Evolutionary conservation across 75 land plant genomes (phyloP), one percentile per base, ranked within the genome.

Genomic region (Selaginella moellendorffii): DNA sequence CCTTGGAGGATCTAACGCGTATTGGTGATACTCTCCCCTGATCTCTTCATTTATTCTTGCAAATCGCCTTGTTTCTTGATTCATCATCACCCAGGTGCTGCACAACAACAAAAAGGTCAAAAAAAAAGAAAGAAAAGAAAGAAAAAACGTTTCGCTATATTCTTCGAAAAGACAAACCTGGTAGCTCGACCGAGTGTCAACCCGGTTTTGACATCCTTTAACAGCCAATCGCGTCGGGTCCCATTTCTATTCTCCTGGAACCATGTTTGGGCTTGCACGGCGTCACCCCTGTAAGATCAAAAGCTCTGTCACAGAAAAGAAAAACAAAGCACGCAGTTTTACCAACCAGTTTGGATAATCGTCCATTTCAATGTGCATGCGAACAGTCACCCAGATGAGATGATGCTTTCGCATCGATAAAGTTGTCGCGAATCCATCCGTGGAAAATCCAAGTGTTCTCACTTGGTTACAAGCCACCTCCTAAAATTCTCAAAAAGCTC

Each of bases 31-130:
- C 65, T 87, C 97, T 26, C 73, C 81, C 14, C 85, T 71, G 18
- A 91, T 77, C 30, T 91, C 97, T 64, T 83, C 88, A 54, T 71
- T 80, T 53, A 87, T 85, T 75, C 84, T 80, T 62, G 82, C 80
- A 59, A 91, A 79, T 5, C 85, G 77, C 66, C 97, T 80, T 0
- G 93, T 87, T 46, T 85, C 82, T 61, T 80, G 76, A 72, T 91
- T 84, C 97, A 91, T 91, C 97, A 91, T 90, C 69, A 91, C 97
- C 97, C 97, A 91, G 53, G 84, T 87, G 72, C 97, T 91, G 82
- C 64, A 5, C n/a, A n/a, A n/a, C n/a, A n/a, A n/a, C n/a, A n/a
- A n/a, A n/a, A n/a, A n/a, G n/a, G n/a, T n/a, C n/a, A n/a, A n/a
- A n/a, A n/a, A n/a, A n/a, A n/a, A n/a, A n/a, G n/a, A n/a, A n/a